Base-by-base conservation (phyloP, 1,284 basidiomycete species). In the Leucoagaricus sp. region DNA sequence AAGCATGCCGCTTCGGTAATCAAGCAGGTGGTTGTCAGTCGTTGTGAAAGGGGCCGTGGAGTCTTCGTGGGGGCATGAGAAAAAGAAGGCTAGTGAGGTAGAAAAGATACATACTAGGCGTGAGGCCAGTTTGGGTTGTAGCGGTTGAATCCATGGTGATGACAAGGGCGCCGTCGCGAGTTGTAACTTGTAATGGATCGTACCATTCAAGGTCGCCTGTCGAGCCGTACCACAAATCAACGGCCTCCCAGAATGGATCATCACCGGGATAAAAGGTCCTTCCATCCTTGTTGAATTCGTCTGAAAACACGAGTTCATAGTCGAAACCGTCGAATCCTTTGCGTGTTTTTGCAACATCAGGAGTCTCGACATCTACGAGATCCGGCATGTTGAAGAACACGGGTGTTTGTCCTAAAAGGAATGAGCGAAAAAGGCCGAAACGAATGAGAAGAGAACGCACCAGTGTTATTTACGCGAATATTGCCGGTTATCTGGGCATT, bases 271-370 rank as follows among this genome's bases (percentile, higher is more conserved):
- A 85, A 67, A 89, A 91, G 2, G 86, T 80, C 53, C 89, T 77
- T 40, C 88, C 89, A n/a, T 85, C 82, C 2, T 60, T 64, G 45
- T 93, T 83, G 71, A 95, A 95, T 72, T 96, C 93, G 75, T 96
- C 93, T 0, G 85, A 90, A 66, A 93, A 93, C 6, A 87, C 87
- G 28, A 91, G 76, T 6, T 77, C 77, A 69, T 89, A 92, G 4
- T 77, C 65, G 23, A 81, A 59, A 2, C 85, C 84, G 64, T 92
- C 89, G 60, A 78, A 86, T 0, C 89, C 89, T 1, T 73, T 85
- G 28, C 87, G 79, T 0, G 80, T 77, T 61, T 78, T 78, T 3
- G 80, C 86, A 0, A 63, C 60, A 1, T 73, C 61, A 0, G 91
- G 91, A 0, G 91, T 94, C 13, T 83, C 83, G 3, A 67, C 57